Evolutionary conservation across 2,329 filamentous ascomycete species (phyloP).

Genomic region (Botrytis deweyae): DNA sequence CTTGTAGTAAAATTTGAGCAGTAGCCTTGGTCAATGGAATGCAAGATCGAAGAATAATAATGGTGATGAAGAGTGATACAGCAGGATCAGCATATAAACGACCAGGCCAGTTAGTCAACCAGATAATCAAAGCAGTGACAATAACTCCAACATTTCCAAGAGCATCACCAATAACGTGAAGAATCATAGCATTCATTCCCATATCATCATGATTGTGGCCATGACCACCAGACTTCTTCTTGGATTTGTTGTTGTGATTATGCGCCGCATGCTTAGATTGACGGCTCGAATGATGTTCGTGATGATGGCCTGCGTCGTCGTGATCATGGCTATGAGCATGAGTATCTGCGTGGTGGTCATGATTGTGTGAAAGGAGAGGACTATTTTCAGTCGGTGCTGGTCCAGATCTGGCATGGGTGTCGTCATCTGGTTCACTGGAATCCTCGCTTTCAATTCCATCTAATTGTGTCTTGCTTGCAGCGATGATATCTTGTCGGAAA

Average conservation of each 20-base stretch:
- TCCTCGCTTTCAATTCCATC: conserved; percentile 59
- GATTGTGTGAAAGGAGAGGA: conserved; percentile 29
- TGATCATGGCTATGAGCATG: conserved; percentile 27
- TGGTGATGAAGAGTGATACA: conserved; percentile 90
- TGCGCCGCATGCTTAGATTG: conserved; percentile 63
- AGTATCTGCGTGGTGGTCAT: background rate
- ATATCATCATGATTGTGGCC: conserved; percentile 83
- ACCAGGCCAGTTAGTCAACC: conserved; percentile 79
- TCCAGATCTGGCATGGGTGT: conserved; percentile 31
- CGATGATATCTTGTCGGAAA: conserved; percentile 90
- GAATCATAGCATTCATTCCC: conserved; percentile 87
- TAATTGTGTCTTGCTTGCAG: conserved; percentile 65
- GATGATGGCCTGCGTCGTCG: conserved; percentile 21
- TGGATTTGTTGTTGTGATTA: conserved; percentile 72
- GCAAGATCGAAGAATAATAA: conserved; percentile 71
- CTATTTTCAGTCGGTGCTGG: conserved; percentile 42
- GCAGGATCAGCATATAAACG: conserved; percentile 86
- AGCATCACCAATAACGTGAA: conserved; percentile 78
- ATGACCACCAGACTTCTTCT: conserved; percentile 60
- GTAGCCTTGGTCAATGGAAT: conserved; percentile 78
- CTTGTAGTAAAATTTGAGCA: conserved; percentile 87
- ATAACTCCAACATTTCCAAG: conserved; percentile 87
- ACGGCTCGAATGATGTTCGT: conserved; percentile 24
- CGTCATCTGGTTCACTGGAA: conserved; percentile 45
- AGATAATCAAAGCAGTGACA: conserved; percentile 80